phyloP scores from a whole-genome alignment of 2,329 filamentous ascomycete species.

The Arthrobotrys musiformis region DNA sequence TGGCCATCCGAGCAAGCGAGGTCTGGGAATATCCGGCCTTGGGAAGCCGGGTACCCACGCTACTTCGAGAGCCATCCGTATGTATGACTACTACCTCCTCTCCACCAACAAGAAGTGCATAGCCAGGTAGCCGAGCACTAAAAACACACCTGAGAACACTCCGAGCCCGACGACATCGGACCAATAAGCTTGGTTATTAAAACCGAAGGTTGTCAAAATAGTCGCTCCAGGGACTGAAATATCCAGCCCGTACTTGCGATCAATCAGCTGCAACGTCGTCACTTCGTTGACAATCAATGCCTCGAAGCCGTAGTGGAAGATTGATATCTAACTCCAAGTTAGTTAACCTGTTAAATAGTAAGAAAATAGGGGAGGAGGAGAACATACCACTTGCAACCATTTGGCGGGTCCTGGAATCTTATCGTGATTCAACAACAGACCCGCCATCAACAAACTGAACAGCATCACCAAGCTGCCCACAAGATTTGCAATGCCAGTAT shows the following conservation, averaged over 20 bases:
- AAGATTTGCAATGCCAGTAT: constrained; percentile 88
- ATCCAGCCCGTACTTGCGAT: constrained; percentile 94
- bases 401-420: constrained; percentile 84
- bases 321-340: constrained; percentile 73
- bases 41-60: not conserved
- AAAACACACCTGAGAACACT: constrained; percentile 82
- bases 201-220: constrained; percentile 94
- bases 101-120: constrained; percentile 96
- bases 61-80: not conserved
- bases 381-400: constrained; percentile 83
- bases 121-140: constrained; percentile 85
- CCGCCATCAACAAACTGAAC: constrained; percentile 93
- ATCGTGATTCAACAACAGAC: constrained; percentile 91
- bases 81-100: constrained; percentile 62
- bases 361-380: not conserved
- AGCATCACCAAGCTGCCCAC: constrained; percentile 97
- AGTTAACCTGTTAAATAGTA: not conserved
- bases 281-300: constrained; percentile 97
- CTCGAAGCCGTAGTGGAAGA: constrained; percentile 98
- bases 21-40: not conserved
- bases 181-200: constrained; percentile 88
- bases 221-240: constrained; percentile 95
- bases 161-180: constrained; percentile 82
- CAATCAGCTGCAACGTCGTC: constrained; percentile 84
- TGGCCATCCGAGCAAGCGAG: not conserved